Evolutionary conservation across 2,329 filamentous ascomycete genomes (phyloP).

Genomic region (Knoxdaviesia capensis): DNA sequence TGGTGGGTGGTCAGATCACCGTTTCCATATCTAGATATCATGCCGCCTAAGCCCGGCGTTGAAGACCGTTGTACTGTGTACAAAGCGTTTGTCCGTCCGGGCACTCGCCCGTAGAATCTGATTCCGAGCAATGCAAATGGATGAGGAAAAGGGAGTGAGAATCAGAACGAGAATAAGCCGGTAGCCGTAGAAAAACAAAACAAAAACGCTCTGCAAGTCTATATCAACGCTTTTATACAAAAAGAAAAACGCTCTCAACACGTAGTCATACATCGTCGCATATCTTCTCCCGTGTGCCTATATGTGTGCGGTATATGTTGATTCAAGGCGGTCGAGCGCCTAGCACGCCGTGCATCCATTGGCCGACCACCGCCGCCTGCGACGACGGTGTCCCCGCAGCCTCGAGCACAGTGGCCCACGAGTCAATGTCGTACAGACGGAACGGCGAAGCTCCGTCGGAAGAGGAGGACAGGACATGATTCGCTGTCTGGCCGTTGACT

Average conservation of each 20-base stretch:
- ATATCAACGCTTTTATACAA: neutral
- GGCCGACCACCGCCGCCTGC: neutral
- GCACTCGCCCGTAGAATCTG: too few relatives aligned
- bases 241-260: neutral
- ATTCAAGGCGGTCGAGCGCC: neutral
- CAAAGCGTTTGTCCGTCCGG: too few relatives aligned
- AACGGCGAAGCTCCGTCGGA: neutral
- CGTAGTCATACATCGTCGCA: too few relatives aligned
- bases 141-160: neutral
- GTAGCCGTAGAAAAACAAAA: neutral
- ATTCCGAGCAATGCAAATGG: too few relatives aligned
- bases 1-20: too few relatives aligned
- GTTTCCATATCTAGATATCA: too few relatives aligned
- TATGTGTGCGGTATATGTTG: too few relatives aligned
- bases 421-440: conserved; percentile 3
- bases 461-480: neutral
- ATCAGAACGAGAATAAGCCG: neutral
- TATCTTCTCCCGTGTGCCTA: too few relatives aligned
- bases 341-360: conserved; percentile 4
- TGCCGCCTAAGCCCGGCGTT: too few relatives aligned
- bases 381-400: neutral
- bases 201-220: neutral
- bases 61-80: too few relatives aligned
- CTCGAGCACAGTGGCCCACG: conserved; percentile 2
- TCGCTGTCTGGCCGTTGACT: conserved; percentile 7